Base-by-base conservation (phyloP, 768 basidiomycete species). In the Kondoa subrosea region DNA sequence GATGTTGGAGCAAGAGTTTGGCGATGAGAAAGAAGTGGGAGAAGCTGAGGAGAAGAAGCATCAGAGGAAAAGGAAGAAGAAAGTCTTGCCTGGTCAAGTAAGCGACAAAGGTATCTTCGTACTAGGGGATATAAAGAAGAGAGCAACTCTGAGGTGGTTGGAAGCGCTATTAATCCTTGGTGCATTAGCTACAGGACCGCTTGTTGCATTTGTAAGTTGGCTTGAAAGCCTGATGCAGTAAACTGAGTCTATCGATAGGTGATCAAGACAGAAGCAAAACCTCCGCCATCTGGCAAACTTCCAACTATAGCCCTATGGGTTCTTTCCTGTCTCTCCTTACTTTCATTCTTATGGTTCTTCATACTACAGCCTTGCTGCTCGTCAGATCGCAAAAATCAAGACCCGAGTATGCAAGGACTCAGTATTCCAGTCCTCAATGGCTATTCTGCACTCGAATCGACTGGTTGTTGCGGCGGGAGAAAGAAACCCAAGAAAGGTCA, bases 1-100 rank as follows among this genome's bases (percentile, higher is more conserved):
- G n/a, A 63, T 63, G 61, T 32, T 63, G 17, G 26, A 63, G 61
- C 3, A n/a, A n/a, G 61, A 63, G 29, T 63, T 63, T 32, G 61
- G 61, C 29, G 33, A 63, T 27, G 61, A 27, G 26, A 4, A 27
- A 17, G 29, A n/a, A 32, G 25, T 4, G 58, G 58, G 29, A 15
- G 29, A 26, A 25, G 30, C 14, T 12, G 61, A 27, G 3, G 17
- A 16, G 26, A 63, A 63, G 61, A 17, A 32, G 61, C 26, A 27
- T 12, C 3, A 63, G 8, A 16, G 29, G 61, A 32, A 31, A 2
- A 31, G 58, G 58, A 59, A 59, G 58, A 8, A 59, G 58, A 59
- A 59, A 4, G 31, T 8, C n/a, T 15, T 15, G 56, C 8, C n/a
- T 8, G 58, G 58, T 30, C 31, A 25, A 4, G 58, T 59, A 8